phyloP scores from a whole-genome alignment of 2,329 filamentous ascomycete species.

The Stemphylium beticola region DNA sequence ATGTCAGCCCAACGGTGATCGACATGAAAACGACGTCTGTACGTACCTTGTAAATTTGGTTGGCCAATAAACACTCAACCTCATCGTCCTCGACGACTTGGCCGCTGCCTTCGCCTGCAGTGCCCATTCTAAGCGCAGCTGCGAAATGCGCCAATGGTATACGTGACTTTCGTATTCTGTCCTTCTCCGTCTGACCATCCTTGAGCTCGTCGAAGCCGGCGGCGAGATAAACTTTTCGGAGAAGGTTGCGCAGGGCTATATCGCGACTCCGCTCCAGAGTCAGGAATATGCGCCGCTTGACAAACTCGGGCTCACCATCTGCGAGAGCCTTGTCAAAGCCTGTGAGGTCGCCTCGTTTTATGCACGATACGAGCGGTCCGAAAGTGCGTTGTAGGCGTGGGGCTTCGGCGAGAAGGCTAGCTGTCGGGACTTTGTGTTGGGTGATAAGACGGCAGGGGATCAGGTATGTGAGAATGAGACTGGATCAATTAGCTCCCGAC shows the following conservation, averaged over 20 bases:
- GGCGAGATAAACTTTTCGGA: constrained; percentile 87
- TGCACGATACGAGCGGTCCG: constrained; percentile 75
- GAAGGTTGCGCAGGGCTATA: constrained; percentile 86
- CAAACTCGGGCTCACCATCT: constrained; percentile 87
- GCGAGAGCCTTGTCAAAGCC: constrained; percentile 84
- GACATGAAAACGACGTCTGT: not conserved
- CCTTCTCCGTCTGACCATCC: constrained; percentile 66
- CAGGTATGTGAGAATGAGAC: constrained; percentile 90
- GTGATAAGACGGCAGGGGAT: constrained; percentile 93
- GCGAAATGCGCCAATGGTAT: constrained; percentile 84
- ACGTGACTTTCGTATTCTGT: constrained; percentile 72
- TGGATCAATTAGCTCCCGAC: constrained; percentile 47
- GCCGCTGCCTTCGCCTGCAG: constrained; percentile 58
- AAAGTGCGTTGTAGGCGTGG: constrained; percentile 80
- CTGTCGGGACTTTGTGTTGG: constrained; percentile 79
- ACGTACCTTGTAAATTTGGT: constrained; percentile 96
- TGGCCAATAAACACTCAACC: constrained; percentile 92
- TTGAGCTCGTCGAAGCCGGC: constrained; percentile 79
- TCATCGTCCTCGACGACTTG: constrained; percentile 82
- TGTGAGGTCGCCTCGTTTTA: constrained; percentile 80
- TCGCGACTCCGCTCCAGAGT: constrained; percentile 92
- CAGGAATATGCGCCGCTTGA: constrained; percentile 90
- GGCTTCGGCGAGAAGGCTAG: constrained; percentile 72
- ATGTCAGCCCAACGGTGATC: constrained; percentile 22
- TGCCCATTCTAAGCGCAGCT: constrained; percentile 79